Evolutionary conservation across 192 early-diverging fungal genomes (phyloP).

Genomic region (Spinellus fusiger): DNA sequence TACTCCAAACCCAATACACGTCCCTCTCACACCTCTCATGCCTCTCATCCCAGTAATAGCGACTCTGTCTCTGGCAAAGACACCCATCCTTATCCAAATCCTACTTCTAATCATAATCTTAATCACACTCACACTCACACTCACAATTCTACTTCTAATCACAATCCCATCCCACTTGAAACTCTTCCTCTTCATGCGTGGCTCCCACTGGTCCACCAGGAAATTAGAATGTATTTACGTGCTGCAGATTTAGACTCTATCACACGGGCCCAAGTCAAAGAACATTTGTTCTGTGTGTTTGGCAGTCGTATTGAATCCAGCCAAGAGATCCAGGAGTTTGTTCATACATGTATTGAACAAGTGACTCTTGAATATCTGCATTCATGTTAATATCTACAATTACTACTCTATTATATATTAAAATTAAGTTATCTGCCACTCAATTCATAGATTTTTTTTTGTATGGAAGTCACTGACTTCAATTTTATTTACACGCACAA

Average conservation of each 20-base stretch:
- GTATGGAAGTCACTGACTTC: too few species aligned
- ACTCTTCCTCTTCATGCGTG: neutral
- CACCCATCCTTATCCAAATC: too few species aligned
- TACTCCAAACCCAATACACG: too few species aligned
- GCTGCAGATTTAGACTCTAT: constrained; percentile 20
- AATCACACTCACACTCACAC: neutral
- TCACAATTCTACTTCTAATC: neutral
- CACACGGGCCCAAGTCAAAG: constrained; percentile 31
- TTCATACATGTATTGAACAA: constrained; percentile 27
- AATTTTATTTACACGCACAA: too few species aligned
- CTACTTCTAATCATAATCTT: neutral
- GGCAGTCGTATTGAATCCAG: constrained; percentile 8
- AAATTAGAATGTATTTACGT: constrained; percentile 23
- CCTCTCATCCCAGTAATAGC: neutral
- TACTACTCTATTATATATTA: too few species aligned
- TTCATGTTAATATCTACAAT: too few species aligned
- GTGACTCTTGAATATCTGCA: constrained; percentile 14
- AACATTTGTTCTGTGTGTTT: constrained; percentile 21
- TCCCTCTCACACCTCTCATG: too few species aligned
- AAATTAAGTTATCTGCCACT: too few species aligned
- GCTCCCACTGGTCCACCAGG: constrained; percentile 3
- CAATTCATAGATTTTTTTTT: too few species aligned
- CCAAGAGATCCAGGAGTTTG: constrained; percentile 15
- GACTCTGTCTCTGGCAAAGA: neutral
- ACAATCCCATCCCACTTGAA: neutral